Conservation (phyloP, 1,139 yeast genomes). For the Tardiomyces depauwii region DNA sequence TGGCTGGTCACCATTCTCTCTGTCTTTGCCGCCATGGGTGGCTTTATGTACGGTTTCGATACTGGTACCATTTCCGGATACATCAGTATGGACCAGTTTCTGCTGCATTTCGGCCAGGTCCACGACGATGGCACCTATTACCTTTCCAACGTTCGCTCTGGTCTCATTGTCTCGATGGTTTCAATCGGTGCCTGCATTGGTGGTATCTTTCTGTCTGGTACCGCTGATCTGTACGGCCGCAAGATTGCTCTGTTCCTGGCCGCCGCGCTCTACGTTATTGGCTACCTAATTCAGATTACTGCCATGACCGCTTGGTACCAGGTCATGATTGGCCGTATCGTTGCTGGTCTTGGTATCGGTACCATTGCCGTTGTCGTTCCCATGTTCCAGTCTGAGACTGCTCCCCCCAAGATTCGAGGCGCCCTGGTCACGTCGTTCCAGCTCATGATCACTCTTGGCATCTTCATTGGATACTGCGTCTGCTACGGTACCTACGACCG, state of each 20-base stretch:
- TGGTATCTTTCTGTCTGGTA: slow-evolving; percentile 34
- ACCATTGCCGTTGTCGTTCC: slow-evolving; percentile 53
- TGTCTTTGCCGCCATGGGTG: slow-evolving; percentile 24
- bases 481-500: slow-evolving; percentile 38
- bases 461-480: slow-evolving; percentile 22
- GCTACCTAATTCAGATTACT: slow-evolving; percentile 6
- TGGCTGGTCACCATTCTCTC: slow-evolving; percentile 13
- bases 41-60: slow-evolving; percentile 29
- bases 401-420: slow-evolving; percentile 47
- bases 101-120: slow-evolving; percentile 35
- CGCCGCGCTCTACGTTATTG: not conserved
- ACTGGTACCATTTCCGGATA: slow-evolving; percentile 48
- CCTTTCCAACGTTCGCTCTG: slow-evolving; percentile 34
- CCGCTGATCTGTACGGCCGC: slow-evolving; percentile 32
- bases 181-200: slow-evolving; percentile 46
- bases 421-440: slow-evolving; percentile 47
- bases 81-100: slow-evolving; percentile 57
- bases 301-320: slow-evolving; percentile 6
- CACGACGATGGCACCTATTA: slow-evolving; percentile 14
- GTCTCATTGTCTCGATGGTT: slow-evolving; percentile 41
- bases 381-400: slow-evolving; percentile 53
- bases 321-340: slow-evolving; percentile 36
- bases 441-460: slow-evolving; percentile 48
- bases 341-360: slow-evolving; percentile 56
- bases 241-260: not conserved